Percentiles rank a stretch among this genome's conserved stretches.
Evolutionary conservation across 2,329 filamentous ascomycete species (phyloP).

Genomic region (Aaosphaeria arxii): DNA sequence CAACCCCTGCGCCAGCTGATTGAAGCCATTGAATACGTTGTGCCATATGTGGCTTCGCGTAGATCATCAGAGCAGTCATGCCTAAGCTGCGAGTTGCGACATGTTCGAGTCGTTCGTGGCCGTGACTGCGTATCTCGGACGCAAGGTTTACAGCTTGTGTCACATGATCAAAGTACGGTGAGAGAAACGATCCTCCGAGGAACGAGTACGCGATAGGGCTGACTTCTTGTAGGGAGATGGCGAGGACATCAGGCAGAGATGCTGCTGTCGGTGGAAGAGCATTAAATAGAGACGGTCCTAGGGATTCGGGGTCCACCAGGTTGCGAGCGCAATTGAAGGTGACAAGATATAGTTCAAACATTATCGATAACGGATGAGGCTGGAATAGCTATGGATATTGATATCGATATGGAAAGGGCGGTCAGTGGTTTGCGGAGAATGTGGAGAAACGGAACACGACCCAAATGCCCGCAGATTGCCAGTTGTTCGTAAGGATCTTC

Average conservation of each 20-base stretch:
- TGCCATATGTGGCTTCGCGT: slow-evolving; percentile 62
- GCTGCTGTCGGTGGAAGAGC: slow-evolving; percentile 32
- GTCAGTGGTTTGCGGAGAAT: slow-evolving; percentile 16
- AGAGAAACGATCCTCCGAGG: slow-evolving; percentile 76
- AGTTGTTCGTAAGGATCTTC: too few relatives aligned
- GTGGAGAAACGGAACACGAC: slow-evolving; percentile 10
- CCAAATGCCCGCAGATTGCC: too few relatives aligned
- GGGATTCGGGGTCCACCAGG: slow-evolving; percentile 65
- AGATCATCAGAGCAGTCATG: slow-evolving; percentile 87
- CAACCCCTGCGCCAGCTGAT: slow-evolving; percentile 80
- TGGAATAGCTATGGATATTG: neutral
- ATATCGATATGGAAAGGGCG: neutral
- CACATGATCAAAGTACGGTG: slow-evolving; percentile 72
- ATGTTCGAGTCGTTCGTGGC: slow-evolving; percentile 60
- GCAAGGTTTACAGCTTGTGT: slow-evolving; percentile 70
- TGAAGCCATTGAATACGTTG: slow-evolving; percentile 63
- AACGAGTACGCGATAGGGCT: slow-evolving; percentile 82
- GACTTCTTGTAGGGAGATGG: slow-evolving; percentile 78
- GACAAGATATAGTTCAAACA: slow-evolving; percentile 70
- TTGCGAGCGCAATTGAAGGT: slow-evolving; percentile 87
- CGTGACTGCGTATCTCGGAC: slow-evolving; percentile 45
- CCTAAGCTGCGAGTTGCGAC: slow-evolving; percentile 73
- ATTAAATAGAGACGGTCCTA: slow-evolving; percentile 64
- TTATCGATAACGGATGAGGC: slow-evolving; percentile 3
- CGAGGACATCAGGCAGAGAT: slow-evolving; percentile 64